phyloP scores from a whole-genome alignment of 257 asterid species.

The Ilex asprella region DNA sequence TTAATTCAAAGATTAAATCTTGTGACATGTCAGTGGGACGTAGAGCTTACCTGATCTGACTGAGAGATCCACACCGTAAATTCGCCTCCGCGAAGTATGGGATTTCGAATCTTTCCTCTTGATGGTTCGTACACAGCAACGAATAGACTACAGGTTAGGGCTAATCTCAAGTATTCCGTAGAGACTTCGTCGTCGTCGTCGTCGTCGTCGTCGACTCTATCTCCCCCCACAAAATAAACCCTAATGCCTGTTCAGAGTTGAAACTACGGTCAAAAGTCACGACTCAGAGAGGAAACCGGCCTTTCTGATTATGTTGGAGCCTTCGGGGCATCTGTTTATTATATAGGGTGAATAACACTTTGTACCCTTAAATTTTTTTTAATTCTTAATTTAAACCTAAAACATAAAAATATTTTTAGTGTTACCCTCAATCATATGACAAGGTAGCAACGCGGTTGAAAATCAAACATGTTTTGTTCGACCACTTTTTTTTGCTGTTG shows the following conservation, averaged over 20 bases:
- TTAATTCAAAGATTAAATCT: not conserved
- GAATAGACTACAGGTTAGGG: not conserved
- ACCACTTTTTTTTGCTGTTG: no score
- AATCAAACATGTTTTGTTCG: no score
- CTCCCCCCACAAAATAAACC: not conserved
- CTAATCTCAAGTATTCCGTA: not conserved
- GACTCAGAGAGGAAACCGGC: no score
- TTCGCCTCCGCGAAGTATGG: constrained; percentile 2
- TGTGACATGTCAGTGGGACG: not conserved
- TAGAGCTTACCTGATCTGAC: constrained; percentile 8
- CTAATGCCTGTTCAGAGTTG: not conserved
- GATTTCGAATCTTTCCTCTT: not conserved
- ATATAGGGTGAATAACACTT: no score
- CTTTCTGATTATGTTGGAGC: no score
- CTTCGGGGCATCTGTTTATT: no score
- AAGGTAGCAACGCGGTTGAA: no score
- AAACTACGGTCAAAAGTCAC: not conserved
- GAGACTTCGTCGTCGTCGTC: not conserved
- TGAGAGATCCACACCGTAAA: constrained; percentile 9
- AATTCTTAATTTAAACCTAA: no score
- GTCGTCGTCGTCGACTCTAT: not conserved
- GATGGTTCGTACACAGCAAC: not conserved
- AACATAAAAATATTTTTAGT: no score
- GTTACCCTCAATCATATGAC: no score
- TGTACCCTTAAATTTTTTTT: no score